phyloP scores from a whole-genome alignment of 2,329 filamentous ascomycete genomes.

The Cytospora chrysosperma region DNA sequence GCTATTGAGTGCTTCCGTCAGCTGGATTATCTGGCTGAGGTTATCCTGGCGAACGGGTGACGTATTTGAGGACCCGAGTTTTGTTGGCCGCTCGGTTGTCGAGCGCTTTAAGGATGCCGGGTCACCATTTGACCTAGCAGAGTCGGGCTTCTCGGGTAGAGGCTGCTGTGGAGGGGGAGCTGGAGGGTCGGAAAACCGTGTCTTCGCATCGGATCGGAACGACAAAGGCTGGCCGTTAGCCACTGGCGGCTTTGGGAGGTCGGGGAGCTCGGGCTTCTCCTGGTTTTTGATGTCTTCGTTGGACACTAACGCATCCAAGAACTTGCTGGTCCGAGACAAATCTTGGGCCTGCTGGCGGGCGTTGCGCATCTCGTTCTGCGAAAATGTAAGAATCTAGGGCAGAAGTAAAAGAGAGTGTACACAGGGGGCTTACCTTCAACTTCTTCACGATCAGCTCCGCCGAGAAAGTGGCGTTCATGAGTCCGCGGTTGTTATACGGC shows the following conservation, averaged over 20 bases:
- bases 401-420: conserved; percentile 18
- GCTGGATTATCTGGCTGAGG: conserved; percentile 72
- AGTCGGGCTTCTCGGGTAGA: conserved; percentile 88
- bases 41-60: conserved; percentile 62
- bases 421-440: conserved; percentile 63
- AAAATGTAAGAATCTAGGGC: conserved; percentile 28
- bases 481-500: conserved; percentile 35
- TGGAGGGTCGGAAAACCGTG: conserved; percentile 87
- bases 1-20: conserved; percentile 80
- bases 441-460: conserved; percentile 94
- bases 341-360: conserved; percentile 87
- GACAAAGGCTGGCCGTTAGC: conserved; percentile 52
- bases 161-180: conserved; percentile 92
- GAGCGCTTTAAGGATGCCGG: conserved; percentile 67
- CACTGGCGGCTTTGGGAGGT: conserved; percentile 48
- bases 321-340: conserved; percentile 76
- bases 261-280: conserved; percentile 50
- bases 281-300: conserved; percentile 65
- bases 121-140: conserved; percentile 45
- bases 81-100: conserved; percentile 74
- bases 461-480: conserved; percentile 43
- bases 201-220: conserved; percentile 72
- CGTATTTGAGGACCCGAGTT: conserved; percentile 49
- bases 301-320: conserved; percentile 73
- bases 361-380: conserved; percentile 82